Percentiles rank a stretch among this genome's conserved stretches.
Evolutionary conservation across 179 eudicot genomes (phyloP).

Genomic region (Drosera spatulata): DNA sequence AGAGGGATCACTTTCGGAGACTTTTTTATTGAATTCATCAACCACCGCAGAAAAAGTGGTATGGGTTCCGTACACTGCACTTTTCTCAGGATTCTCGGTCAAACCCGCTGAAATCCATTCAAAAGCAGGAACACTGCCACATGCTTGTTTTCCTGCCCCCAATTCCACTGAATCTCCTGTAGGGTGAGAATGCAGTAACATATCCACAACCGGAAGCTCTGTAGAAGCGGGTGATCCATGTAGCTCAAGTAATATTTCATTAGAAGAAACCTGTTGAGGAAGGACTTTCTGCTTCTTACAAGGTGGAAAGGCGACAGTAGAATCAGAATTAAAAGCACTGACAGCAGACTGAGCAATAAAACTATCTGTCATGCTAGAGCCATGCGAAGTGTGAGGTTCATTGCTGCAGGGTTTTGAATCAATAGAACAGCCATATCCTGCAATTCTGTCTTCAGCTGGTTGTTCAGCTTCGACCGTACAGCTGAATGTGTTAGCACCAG

Average conservation of each 20-base stretch:
- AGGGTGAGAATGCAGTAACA: constrained; percentile 11
- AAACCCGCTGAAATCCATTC: constrained; percentile 4
- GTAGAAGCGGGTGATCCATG: constrained; percentile 18
- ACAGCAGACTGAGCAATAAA: neutral
- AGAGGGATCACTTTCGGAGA: constrained; percentile 9
- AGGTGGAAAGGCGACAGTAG: constrained; percentile 12
- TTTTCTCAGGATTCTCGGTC: constrained; percentile 6
- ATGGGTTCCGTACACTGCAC: constrained; percentile 7
- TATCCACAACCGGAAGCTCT: constrained; percentile 8
- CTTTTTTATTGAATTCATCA: constrained; percentile 14
- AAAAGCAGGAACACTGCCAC: constrained; percentile 3
- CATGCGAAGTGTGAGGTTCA: too few relatives aligned
- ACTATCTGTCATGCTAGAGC: too few relatives aligned
- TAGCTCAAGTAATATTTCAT: constrained; percentile 12
- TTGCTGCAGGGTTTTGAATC: neutral
- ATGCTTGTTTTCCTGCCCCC: constrained; percentile 7
- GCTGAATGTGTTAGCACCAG: constrained; percentile 8
- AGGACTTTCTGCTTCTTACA: constrained; percentile 27
- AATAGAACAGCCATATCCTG: constrained; percentile 6
- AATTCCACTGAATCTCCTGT: constrained; percentile 4
- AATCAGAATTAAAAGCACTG: constrained; percentile 10
- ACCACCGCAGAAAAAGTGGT: constrained; percentile 10
- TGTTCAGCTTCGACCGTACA: constrained; percentile 12
- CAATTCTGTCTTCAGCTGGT: constrained; percentile 14
- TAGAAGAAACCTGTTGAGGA: constrained; percentile 16